phyloP scores from a whole-genome alignment of 2,329 filamentous ascomycete genomes.

The Cercospora brassicicola region DNA sequence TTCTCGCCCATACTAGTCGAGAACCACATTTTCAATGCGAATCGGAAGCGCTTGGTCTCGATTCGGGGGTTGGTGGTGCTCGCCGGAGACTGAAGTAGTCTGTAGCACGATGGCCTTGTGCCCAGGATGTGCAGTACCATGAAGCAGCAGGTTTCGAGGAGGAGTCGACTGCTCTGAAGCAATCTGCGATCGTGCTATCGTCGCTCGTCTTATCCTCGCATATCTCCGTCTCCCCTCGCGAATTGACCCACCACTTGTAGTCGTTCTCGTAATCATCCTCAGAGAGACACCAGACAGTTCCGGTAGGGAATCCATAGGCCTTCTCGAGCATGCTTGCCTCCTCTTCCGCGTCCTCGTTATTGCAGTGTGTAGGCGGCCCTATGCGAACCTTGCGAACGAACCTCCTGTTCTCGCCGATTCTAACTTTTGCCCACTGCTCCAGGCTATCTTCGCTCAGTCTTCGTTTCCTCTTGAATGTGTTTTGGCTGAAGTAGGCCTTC shows the following conservation, averaged over 20 bases:
- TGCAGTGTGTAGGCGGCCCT: constrained; percentile 18
- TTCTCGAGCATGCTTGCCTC: constrained; percentile 18
- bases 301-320: constrained; percentile 9
- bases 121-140: constrained; percentile 19
- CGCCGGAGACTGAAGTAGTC: constrained; percentile 17
- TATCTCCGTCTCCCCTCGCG: constrained; percentile 19
- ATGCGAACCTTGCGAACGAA: constrained; percentile 12
- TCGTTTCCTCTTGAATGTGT: constrained; percentile 21
- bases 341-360: constrained; percentile 13
- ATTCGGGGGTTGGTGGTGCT: constrained; percentile 17
- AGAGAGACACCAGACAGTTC: constrained; percentile 20
- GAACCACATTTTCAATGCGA: neutral
- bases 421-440: constrained; percentile 17
- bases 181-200: neutral
- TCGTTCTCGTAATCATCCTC: constrained; percentile 19
- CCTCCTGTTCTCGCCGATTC: constrained; percentile 17
- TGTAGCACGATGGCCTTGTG: constrained; percentile 1
- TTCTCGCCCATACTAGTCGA: neutral
- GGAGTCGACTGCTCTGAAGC: neutral
- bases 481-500: constrained; percentile 16
- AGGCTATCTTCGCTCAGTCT: constrained; percentile 13
- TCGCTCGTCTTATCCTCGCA: neutral
- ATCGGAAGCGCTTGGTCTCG: constrained; percentile 5
- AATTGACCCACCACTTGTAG: constrained; percentile 20
- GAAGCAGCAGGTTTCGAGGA: constrained; percentile 7